Evolutionary conservation across 78 protist species (phyloP), one percentile per base, ranked within the genome.

Genomic region (Polysphondylium violaceum): DNA sequence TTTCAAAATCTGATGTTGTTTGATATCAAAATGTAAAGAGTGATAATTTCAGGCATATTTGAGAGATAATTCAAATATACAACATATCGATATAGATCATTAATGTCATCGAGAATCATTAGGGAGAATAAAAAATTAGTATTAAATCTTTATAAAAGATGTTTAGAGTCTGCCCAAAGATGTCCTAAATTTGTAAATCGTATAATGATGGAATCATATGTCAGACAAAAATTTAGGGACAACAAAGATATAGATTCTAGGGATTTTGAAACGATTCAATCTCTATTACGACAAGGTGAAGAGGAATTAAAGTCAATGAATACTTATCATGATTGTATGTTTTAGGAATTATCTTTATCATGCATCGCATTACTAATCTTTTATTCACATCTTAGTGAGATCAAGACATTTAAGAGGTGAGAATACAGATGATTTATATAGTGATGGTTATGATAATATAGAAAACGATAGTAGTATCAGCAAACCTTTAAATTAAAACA

Each of bases 241-340:
- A 51, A 83, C 44, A 81, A 68, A 29, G 41, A 51, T 14, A 44
- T 69, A 9, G 31, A 83, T 23, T 27, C 19, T 59, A 83, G 23
- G 44, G 91, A 83, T 83, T 71, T 83, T 25, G 79, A 83, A 44
- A 67, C 77, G 1, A 58, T 83, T 14, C 74, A 83, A 59, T 17
- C 17, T 11, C 36, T 69, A 11, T 0, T 83, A 12, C 67, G 69
- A 58, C 60, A 53, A 59, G 91, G 91, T 25, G 91, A 83, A 83
- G 91, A 83, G 33, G 91, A 83, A 83, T 58, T 83, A 83, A 58
- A 51, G 69, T 16, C 77, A 31, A 83, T 83, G 91, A 83, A 83
- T 71, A 36, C 44, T 23, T 83, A 68, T 58, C 91, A 83, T 43
- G 73, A 83, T 7, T 31, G 91, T 83, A 78, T 40, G 1, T 25